Evolutionary conservation across 352 stramenopile species (phyloP).

Genomic region (Sclerospora graminicola): DNA sequence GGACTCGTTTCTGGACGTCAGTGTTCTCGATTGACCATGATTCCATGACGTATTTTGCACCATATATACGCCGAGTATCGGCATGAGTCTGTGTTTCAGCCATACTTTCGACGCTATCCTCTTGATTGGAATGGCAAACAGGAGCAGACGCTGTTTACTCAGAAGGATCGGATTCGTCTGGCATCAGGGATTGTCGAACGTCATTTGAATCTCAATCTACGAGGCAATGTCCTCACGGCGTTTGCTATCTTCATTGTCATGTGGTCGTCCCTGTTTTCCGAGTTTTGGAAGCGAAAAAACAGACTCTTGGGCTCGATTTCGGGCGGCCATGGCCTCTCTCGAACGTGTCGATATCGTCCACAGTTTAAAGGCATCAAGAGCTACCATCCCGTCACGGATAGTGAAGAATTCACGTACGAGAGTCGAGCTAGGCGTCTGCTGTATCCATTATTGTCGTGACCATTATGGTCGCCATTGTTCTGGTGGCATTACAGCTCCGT

Average conservation of each 20-base stretch:
- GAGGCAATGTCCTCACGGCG: conserved; percentile 60
- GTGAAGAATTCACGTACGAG: conserved; percentile 56
- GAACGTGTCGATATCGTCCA: conserved; percentile 59
- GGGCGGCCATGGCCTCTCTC: conserved; percentile 72
- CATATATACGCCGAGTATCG: conserved; percentile 70
- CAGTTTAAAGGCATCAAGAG: conserved; percentile 85
- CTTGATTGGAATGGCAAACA: conserved; percentile 56
- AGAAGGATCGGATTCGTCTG: conserved; percentile 75
- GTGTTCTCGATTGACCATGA: conserved; percentile 64
- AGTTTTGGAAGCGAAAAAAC: conserved; percentile 86
- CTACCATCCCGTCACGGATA: conserved; percentile 55
- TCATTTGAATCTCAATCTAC: conserved; percentile 62
- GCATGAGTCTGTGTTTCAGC: conserved; percentile 57
- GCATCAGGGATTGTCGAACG: conserved; percentile 56
- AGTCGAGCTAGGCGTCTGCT: conserved; percentile 43
- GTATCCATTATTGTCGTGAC: conserved; percentile 48
- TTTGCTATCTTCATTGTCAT: conserved; percentile 81
- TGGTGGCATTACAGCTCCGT: too few relatives aligned
- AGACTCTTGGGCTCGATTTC: conserved; percentile 74
- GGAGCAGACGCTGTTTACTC: conserved; percentile 68
- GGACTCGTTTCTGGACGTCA: conserved; percentile 35
- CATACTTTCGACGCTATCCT: conserved; percentile 75
- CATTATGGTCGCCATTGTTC: conserved; percentile 52
- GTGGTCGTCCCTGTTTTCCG: conserved; percentile 82
- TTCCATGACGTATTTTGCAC: conserved; percentile 69